Base-by-base conservation (phyloP, 257 asterid species). In the Solanum chaucha region DNA sequence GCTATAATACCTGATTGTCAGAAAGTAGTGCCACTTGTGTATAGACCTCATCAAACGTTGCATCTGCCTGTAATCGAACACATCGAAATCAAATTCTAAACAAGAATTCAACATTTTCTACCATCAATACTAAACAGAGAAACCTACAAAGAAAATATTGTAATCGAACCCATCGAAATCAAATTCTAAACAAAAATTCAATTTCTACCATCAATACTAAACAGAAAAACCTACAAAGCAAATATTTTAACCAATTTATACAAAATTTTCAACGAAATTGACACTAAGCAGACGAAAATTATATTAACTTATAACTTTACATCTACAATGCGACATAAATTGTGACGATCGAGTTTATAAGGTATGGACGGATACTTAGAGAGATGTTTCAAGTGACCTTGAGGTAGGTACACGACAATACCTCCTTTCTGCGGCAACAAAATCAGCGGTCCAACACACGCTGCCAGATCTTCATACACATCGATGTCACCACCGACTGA, bases 401-500 rank as follows among this genome's bases (percentile, higher is more conserved):
- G 99, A 17, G 98, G 98, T 24, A 95, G 90, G 91, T 95, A 97
- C 84, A 97, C 98, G 68, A 93, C 94, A 22, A 92, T 91, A 84
- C 92, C 92, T 44, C 99, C 98, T 86, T 93, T 97, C 91, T 90
- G 93, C 1, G 98, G 98, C 89, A 97, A 89, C 55, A 96, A 95
- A 91, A 94, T 94, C 51, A 95, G 74, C 89, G 99, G 98, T 74
- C 99, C 99, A 0, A 98, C 98, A 83, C 98, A 97, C 6, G 98
- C 99, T 97, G 95, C 98, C 99, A 97, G 30, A 94, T 94, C n/a
- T n/a, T n/a, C n/a, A n/a, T n/a, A n/a, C n/a, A n/a, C n/a, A n/a
- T n/a, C n/a, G n/a, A n/a, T n/a, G 92, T 86, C 73, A 90, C 46
- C 78, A 90, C 46, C 89, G 87, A 4, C 84, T 89, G 32, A 41